Conservation (phyloP, 2,329 filamentous ascomycete species). For the Orbilia ellipsospora region DNA sequence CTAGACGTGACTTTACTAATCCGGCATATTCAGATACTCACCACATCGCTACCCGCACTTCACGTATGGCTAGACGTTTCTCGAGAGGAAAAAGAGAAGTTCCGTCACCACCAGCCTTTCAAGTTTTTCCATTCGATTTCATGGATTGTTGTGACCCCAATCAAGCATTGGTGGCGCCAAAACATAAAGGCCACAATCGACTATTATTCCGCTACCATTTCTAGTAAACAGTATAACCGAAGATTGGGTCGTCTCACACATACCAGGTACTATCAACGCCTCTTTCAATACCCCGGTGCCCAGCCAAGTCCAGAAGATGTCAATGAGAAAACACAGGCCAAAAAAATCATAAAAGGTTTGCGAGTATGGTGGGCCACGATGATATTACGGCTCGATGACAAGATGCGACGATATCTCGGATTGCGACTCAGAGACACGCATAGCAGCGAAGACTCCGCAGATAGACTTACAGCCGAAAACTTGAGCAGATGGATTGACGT, state of each 20-base stretch:
- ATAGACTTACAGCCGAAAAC: background rate
- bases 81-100: slow-evolving; percentile 9
- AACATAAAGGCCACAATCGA: background rate
- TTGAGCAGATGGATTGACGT: background rate
- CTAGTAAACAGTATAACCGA: background rate
- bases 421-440: no score
- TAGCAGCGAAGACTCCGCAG: no score
- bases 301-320: slow-evolving; percentile 4
- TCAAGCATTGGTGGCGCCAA: background rate
- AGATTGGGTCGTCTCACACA: background rate
- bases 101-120: slow-evolving; percentile 35
- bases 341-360: background rate
- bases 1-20: background rate
- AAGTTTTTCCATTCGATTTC: background rate
- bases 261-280: background rate
- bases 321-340: background rate
- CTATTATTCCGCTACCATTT: background rate
- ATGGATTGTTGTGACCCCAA: background rate
- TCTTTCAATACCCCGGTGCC: background rate
- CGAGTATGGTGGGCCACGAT: background rate
- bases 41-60: slow-evolving; percentile 26
- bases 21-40: slow-evolving; percentile 27
- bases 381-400: no score
- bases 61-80: slow-evolving; percentile 41
- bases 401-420: no score